Percentiles rank a stretch among this genome's conserved stretches.
phyloP scores from a whole-genome alignment of 1,284 basidiomycete species.

The Thecaphora frezii region DNA sequence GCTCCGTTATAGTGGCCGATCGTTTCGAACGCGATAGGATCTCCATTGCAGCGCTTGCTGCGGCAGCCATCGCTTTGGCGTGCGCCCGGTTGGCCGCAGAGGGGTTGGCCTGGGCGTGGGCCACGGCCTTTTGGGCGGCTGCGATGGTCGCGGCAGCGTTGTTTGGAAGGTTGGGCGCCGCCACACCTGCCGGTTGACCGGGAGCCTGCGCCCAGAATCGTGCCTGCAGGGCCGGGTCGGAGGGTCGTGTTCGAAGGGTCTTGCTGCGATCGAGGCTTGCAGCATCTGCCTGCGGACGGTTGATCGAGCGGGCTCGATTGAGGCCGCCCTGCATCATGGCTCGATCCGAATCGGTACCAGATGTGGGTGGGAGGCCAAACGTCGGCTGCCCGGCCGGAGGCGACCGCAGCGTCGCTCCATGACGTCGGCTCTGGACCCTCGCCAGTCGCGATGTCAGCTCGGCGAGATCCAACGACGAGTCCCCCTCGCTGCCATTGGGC shows the following conservation, averaged over 20 bases:
- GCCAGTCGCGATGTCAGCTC: slow-evolving; percentile 22
- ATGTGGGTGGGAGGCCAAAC: background rate
- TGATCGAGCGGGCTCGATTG: background rate
- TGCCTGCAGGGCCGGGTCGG: background rate
- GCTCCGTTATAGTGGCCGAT: background rate
- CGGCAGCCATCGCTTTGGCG: slow-evolving; percentile 27
- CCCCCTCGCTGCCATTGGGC: background rate
- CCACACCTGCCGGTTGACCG: too few relatives aligned
- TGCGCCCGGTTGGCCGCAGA: slow-evolving; percentile 23
- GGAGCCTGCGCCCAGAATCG: too few relatives aligned
- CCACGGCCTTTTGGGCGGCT: slow-evolving; percentile 32
- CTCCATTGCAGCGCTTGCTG: slow-evolving; percentile 20
- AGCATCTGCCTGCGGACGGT: background rate
- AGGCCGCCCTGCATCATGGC: background rate
- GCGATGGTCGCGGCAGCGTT: slow-evolving; percentile 24
- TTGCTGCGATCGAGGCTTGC: background rate
- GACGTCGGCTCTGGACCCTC: slow-evolving; percentile 24
- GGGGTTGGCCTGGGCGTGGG: slow-evolving; percentile 25
- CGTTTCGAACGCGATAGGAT: background rate
- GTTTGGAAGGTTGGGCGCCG: slow-evolving; percentile 9
- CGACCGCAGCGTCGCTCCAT: slow-evolving; percentile 3
- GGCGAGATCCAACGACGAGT: slow-evolving; percentile 12
- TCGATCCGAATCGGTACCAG: background rate
- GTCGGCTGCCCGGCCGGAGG: too few relatives aligned
- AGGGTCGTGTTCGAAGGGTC: background rate